These are phyloP conservation scores for Salinomyces thailandicus DNA, from an alignment of 2,329 filamentous ascomycete species.

Conservation along the genomic window DNA sequence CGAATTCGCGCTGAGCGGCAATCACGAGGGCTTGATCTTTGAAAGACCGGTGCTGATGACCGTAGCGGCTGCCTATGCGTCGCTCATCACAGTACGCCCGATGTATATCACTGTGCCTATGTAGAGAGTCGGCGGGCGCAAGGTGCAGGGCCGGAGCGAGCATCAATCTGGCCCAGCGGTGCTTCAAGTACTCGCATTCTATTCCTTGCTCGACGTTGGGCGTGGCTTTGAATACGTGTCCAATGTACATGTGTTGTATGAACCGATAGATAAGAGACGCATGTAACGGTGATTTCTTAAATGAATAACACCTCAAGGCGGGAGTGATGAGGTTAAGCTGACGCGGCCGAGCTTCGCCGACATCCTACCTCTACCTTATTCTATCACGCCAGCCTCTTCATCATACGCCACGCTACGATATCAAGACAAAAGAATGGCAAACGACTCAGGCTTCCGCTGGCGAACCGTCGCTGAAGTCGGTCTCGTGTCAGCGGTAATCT, in stretches of 20 bases:
- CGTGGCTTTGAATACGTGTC: conserved; percentile 23
- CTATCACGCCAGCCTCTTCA: not conserved
- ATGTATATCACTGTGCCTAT: conserved; percentile 82
- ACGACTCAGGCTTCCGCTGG: conserved; percentile 11
- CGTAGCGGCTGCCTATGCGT: conserved; percentile 16
- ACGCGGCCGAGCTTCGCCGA: not conserved
- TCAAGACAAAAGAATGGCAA: conserved; percentile 5
- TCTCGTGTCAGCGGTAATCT: conserved; percentile 22
- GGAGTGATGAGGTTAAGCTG: not conserved
- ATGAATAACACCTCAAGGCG: not conserved
- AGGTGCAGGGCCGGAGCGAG: conserved; percentile 29
- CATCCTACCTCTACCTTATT: not conserved
- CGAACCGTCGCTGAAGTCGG: conserved; percentile 24
- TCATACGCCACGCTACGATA: too few relatives aligned
- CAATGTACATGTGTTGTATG: conserved; percentile 1
- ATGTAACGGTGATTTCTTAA: not conserved
- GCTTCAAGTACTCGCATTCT: conserved; percentile 23
- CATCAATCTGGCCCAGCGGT: conserved; percentile 12
- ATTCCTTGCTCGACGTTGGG: conserved; percentile 25
- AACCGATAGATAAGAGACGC: not conserved
- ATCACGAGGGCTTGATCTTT: conserved; percentile 25
- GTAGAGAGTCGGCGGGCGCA: conserved; percentile 39
- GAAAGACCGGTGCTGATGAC: conserved; percentile 35
- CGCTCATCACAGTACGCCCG: conserved; percentile 57
- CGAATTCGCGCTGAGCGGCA: too few relatives aligned